phyloP scores from a whole-genome alignment of 148 eudicot species.

The Nepenthes mirabilis region DNA sequence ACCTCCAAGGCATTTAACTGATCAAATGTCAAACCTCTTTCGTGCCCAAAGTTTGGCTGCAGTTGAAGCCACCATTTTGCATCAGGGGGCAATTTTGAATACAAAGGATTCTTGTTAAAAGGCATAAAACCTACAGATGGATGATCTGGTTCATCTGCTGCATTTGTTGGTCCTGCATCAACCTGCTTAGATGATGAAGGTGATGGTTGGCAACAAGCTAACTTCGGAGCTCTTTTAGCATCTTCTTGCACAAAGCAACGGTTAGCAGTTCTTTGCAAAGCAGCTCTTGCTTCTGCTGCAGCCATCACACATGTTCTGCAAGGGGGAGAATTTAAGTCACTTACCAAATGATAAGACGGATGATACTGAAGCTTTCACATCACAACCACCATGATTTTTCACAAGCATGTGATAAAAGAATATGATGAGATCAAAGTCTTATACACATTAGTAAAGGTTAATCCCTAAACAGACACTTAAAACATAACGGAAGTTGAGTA shows the following conservation, averaged over 20 bases:
- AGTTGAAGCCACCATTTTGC: conserved; percentile 81
- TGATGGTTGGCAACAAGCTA: conserved; percentile 69
- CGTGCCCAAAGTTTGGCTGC: conserved; percentile 40
- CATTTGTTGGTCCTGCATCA: conserved; percentile 33
- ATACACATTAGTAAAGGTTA: too few species aligned
- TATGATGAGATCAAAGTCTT: too few species aligned
- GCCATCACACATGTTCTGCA: conserved; percentile 68
- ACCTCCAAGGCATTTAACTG: conserved; percentile 15
- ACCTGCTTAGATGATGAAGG: conserved; percentile 35
- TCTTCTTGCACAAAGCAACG: conserved; percentile 91
- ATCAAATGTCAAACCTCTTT: conserved; percentile 26
- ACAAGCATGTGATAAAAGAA: too few species aligned
- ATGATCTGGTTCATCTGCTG: conserved; percentile 26
- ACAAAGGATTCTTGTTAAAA: conserved; percentile 28
- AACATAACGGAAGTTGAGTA: too few species aligned
- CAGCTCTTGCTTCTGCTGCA: conserved; percentile 92
- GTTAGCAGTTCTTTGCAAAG: conserved; percentile 89
- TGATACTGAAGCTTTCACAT: too few species aligned
- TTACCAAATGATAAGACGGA: not conserved
- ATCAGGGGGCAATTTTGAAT: conserved; percentile 56
- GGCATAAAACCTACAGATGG: conserved; percentile 43
- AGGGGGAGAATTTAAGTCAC: not conserved
- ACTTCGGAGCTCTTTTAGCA: conserved; percentile 91
- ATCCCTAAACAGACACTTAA: too few species aligned
- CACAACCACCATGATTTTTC: too few species aligned